Conservation (phyloP, 345 rosid species). For the Ceriops zippeliana region DNA sequence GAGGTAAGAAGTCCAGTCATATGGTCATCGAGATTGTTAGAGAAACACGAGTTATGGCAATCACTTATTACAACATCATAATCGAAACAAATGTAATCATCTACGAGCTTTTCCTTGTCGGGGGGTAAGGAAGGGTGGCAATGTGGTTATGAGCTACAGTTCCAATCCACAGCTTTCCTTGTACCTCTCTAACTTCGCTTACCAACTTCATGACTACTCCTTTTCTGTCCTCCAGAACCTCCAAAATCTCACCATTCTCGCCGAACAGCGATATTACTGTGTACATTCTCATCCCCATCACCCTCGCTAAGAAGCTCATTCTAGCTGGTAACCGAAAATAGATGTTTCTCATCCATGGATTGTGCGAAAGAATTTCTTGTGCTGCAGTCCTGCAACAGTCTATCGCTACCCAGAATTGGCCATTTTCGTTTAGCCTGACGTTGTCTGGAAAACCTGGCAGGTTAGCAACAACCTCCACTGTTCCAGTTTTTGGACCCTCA, state of each 20-base stretch:
- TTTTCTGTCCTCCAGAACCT: constrained; percentile 81
- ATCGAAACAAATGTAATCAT: neutral
- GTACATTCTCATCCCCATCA: constrained; percentile 96
- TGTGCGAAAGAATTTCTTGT: constrained; percentile 62
- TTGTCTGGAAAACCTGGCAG: constrained; percentile 98
- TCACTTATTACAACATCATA: neutral
- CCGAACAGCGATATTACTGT: constrained; percentile 60
- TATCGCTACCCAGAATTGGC: constrained; percentile 94
- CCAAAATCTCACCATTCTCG: constrained; percentile 60
- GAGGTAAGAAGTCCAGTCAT: too few relatives aligned
- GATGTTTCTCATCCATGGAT: constrained; percentile 77
- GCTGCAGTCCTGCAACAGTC: constrained; percentile 87
- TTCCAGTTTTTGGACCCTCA: constrained; percentile 60
- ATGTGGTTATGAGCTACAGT: constrained; percentile 97
- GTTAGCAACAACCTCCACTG: constrained; percentile 47
- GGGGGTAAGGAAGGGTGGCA: constrained; percentile 76
- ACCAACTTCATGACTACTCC: constrained; percentile 88
- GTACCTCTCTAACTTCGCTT: constrained; percentile 82
- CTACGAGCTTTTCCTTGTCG: constrained; percentile 1
- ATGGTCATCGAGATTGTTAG: too few relatives aligned
- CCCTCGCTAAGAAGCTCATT: constrained; percentile 61
- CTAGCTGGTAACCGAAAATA: constrained; percentile 71
- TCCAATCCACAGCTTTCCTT: constrained; percentile 95
- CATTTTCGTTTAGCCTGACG: constrained; percentile 68
- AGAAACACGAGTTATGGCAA: too few relatives aligned